phyloP scores from a whole-genome alignment of 1,284 basidiomycete genomes.

The Heterobasidion occidentale region DNA sequence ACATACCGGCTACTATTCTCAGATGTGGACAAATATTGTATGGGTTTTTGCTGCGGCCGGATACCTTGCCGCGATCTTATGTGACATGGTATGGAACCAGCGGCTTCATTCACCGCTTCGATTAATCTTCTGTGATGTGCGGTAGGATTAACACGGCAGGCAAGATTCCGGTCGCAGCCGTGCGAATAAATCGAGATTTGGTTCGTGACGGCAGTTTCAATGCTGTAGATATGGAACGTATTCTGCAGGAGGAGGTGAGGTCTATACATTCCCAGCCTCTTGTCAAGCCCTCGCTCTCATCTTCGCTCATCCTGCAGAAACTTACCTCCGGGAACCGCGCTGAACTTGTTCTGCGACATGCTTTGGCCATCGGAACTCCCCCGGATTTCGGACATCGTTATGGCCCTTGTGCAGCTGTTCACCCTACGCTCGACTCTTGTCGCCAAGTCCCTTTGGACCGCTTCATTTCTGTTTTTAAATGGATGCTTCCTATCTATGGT shows the following conservation, averaged over 20 bases:
- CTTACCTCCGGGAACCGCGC: conserved; percentile 33
- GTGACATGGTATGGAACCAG: conserved; percentile 51
- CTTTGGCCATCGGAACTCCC: conserved; percentile 19
- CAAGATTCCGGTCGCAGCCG: conserved; percentile 51
- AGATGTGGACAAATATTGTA: conserved; percentile 87
- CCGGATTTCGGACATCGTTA: conserved; percentile 45
- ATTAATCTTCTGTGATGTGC: neutral
- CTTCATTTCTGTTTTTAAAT: conserved; percentile 77
- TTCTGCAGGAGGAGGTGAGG: conserved; percentile 43
- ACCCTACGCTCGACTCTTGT: conserved; percentile 77
- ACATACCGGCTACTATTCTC: neutral
- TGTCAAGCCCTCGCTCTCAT: neutral
- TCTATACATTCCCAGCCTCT: conserved; percentile 1
- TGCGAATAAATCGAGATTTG: conserved; percentile 57
- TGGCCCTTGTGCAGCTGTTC: conserved; percentile 63
- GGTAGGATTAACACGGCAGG: conserved; percentile 55
- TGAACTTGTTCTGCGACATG: conserved; percentile 27
- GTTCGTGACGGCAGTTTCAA: conserved; percentile 53
- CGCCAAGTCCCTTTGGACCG: conserved; percentile 59
- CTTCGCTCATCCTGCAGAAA: conserved; percentile 19
- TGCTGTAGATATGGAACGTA: conserved; percentile 43
- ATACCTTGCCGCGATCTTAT: conserved; percentile 78
- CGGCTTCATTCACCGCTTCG: neutral
- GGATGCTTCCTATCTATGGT: conserved; percentile 83
- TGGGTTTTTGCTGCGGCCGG: conserved; percentile 73